A percentile compares a stretch with the other conserved stretches of the same genome.
phyloP scores from a whole-genome alignment of 2,329 filamentous ascomycete genomes.

The Talaromyces piceae region DNA sequence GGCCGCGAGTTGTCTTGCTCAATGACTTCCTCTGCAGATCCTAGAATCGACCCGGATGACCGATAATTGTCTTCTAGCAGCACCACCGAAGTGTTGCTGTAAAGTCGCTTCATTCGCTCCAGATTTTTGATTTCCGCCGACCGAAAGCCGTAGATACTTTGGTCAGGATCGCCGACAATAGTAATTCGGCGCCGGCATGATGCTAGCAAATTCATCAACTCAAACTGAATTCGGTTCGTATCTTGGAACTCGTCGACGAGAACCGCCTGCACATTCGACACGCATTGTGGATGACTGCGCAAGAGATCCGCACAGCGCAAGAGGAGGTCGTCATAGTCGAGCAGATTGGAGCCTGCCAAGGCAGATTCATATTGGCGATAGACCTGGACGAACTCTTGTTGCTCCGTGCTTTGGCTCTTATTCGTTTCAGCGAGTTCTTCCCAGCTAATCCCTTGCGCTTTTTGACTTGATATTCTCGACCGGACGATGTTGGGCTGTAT shows the following conservation, averaged over 20 bases:
- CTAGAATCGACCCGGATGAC: slow-evolving; percentile 77
- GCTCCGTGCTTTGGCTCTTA: slow-evolving; percentile 36
- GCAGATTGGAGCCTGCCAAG: slow-evolving; percentile 65
- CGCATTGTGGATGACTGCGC: slow-evolving; percentile 64
- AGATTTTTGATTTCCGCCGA: slow-evolving; percentile 89
- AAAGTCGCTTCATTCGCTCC: slow-evolving; percentile 66
- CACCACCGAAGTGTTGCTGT: slow-evolving; percentile 70
- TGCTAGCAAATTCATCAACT: slow-evolving; percentile 84
- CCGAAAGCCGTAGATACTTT: slow-evolving; percentile 95
- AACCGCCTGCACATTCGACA: slow-evolving; percentile 82
- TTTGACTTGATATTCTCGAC: slow-evolving; percentile 62
- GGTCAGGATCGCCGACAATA: slow-evolving; percentile 91
- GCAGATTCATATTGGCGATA: slow-evolving; percentile 73
- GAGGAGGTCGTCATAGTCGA: slow-evolving; percentile 92
- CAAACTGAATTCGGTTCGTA: slow-evolving; percentile 90
- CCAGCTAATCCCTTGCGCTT: slow-evolving; percentile 48
- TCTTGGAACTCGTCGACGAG: slow-evolving; percentile 98
- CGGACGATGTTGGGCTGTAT: slow-evolving; percentile 66
- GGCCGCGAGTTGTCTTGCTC: slow-evolving; percentile 80
- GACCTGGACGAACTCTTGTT: slow-evolving; percentile 58
- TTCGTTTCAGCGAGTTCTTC: slow-evolving; percentile 36
- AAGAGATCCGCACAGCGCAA: slow-evolving; percentile 76
- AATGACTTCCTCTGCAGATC: slow-evolving; percentile 74
- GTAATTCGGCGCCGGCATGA: slow-evolving; percentile 69
- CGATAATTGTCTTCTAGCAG: slow-evolving; percentile 91